phyloP scores from a whole-genome alignment of 306 rosid genomes.

The Vigna reflexopilosa region DNA sequence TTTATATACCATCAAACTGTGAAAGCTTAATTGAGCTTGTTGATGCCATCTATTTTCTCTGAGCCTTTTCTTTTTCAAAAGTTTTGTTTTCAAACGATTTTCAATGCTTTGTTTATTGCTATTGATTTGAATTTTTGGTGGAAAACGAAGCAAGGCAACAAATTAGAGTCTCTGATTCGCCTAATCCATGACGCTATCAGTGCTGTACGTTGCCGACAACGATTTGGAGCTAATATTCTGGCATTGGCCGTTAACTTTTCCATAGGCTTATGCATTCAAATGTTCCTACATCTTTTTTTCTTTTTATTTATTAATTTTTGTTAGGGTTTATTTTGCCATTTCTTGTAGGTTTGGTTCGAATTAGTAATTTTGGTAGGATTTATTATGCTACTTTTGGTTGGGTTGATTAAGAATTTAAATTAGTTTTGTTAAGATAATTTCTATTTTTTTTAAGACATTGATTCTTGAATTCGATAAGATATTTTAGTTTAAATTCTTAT shows the following conservation, averaged over 20 bases:
- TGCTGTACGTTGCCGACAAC: slow-evolving; percentile 93
- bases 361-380: too few relatives aligned
- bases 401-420: too few relatives aligned
- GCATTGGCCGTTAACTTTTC: slow-evolving; percentile 45
- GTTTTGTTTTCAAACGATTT: neutral
- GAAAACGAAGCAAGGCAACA: slow-evolving; percentile 61
- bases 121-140: neutral
- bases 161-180: slow-evolving; percentile 95
- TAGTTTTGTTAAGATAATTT: too few relatives aligned
- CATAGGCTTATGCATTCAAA: slow-evolving; percentile 70
- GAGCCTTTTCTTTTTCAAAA: slow-evolving; percentile 51
- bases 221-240: slow-evolving; percentile 76
- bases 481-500: too few relatives aligned
- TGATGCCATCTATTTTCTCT: slow-evolving; percentile 65
- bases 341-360: too few relatives aligned
- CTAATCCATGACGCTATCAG: slow-evolving; percentile 59
- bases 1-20: slow-evolving; percentile 92
- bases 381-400: too few relatives aligned
- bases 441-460: too few relatives aligned
- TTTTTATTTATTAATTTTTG: too few relatives aligned
- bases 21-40: slow-evolving; percentile 74
- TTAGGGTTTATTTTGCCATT: too few relatives aligned
- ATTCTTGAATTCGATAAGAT: too few relatives aligned
- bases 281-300: slow-evolving; percentile 50
- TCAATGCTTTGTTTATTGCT: too few relatives aligned